Base-by-base conservation (phyloP, 139 green algal genomes). In the Picochlorum sp. region DNA sequence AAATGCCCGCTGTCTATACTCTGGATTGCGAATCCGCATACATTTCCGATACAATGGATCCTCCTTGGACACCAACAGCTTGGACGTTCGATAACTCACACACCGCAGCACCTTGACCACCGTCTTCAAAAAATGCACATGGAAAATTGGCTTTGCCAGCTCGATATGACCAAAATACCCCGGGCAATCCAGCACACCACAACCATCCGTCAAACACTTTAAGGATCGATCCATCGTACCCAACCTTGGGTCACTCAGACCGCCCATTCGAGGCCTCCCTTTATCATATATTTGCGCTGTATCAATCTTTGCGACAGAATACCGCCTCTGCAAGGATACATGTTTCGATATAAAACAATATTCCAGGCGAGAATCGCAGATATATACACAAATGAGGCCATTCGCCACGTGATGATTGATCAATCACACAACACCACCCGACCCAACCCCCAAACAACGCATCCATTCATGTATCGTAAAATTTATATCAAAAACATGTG, bases 121-220 rank as follows among this genome's bases (percentile, higher is more conserved):
- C 0, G 84, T 95, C 59, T 92, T 93, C 23, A 97, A 84, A 79
- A 98, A 99, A 51, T 92, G 89, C 37, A 89, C 79, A 72, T 99
- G 94, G 67, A 88, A 98, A 73, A 98, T 87, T 7, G 94, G 92
- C 70, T 94, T 87, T 18, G 90, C 91, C 28, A 99, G 83, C 70
- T 96, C 90, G 26, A 98, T 85, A 82, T 97, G 92, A 9, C 94
- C 94, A 79, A 99, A 99, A 72, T 98, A 94, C 3, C 94, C 94
- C 0, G 94, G 94, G 67, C 86, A 98, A 63, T 98, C 89, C 49
- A 84, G 74, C 21, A 81, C 61, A 49, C 77, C 71, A 14, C 71
- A 70, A 18, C 84, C 85, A 60, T 95, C 89, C 24, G 86, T 95
- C 13, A 76, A 81, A 65, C 89, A 95, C 63, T 90, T 83, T 4